These are phyloP conservation scores for Musa schizocarpa DNA, from an alignment of 176 grass and related monocot genomes.

Conservation along the genomic window DNA sequence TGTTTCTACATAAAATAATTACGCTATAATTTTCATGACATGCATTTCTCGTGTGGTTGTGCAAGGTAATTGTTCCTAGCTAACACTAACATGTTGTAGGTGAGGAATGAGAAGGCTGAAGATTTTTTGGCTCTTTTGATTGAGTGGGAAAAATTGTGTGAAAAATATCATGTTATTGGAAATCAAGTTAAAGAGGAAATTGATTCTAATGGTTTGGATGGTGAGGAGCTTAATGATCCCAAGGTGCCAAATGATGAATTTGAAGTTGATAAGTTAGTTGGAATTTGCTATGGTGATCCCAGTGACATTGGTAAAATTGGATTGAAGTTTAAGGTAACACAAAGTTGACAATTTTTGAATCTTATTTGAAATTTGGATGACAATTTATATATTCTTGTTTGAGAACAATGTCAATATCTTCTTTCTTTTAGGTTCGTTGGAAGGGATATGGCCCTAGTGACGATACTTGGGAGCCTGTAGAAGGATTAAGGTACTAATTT, in stretches of 20 bases:
- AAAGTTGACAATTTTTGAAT: background rate
- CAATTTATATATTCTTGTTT: background rate
- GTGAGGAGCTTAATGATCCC: constrained; percentile 19
- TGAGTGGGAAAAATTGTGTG: constrained; percentile 47
- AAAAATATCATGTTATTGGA: constrained; percentile 27
- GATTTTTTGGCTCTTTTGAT: constrained; percentile 52
- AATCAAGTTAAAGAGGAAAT: constrained; percentile 9
- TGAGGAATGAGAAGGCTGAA: constrained; percentile 70
- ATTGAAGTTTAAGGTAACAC: constrained; percentile 55
- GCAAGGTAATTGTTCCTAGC: background rate
- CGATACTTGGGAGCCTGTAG: constrained; percentile 78
- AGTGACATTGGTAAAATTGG: constrained; percentile 28
- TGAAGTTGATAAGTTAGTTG: constrained; percentile 45
- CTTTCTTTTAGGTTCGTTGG: constrained; percentile 53
- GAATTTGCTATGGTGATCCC: constrained; percentile 58
- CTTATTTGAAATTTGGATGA: background rate
- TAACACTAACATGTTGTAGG: constrained; percentile 20
- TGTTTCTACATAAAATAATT: too few relatives aligned
- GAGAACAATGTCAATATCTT: background rate
- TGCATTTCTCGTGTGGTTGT: background rate
- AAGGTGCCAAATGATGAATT: constrained; percentile 43
- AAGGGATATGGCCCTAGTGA: constrained; percentile 63
- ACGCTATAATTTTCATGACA: background rate
- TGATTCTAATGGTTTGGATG: constrained; percentile 2
- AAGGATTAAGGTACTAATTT: constrained; percentile 54